Conservation (phyloP, 495 filamentous ascomycete species). For the Xylaria cubensis region DNA sequence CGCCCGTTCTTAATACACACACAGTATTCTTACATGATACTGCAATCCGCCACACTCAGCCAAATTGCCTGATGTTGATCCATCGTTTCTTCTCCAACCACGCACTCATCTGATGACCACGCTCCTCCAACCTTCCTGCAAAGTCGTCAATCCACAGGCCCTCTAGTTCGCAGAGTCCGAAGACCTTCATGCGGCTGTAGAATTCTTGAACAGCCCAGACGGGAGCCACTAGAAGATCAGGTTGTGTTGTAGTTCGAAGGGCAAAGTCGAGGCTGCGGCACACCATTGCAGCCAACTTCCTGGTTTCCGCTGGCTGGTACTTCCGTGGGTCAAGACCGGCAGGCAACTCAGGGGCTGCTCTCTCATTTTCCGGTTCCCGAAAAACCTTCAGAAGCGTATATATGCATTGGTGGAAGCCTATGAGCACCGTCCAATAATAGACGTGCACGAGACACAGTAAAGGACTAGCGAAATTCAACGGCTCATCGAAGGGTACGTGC, state of each 20-base stretch:
- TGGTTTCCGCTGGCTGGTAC: conserved; percentile 38
- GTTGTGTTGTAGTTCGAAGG: conserved; percentile 44
- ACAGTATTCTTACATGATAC: conserved; percentile 7
- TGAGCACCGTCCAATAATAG: conserved; percentile 50
- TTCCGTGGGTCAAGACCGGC: conserved; percentile 33
- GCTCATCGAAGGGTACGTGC: conserved; percentile 46
- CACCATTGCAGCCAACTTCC: conserved; percentile 43
- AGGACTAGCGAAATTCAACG: conserved; percentile 43
- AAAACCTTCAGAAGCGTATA: conserved; percentile 45
- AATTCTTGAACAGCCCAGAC: conserved; percentile 44
- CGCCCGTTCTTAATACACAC: neutral
- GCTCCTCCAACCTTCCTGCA: conserved; percentile 35
- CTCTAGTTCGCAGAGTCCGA: conserved; percentile 45
- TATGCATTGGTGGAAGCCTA: conserved; percentile 48
- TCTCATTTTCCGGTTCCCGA: conserved; percentile 38
- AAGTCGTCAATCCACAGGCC: conserved; percentile 53
- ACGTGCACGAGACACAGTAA: conserved; percentile 45
- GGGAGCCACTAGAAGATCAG: conserved; percentile 48
- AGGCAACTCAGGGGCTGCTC: conserved; percentile 30
- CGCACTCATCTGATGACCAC: conserved; percentile 31
- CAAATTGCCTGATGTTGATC: conserved; percentile 33
- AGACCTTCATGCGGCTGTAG: conserved; percentile 37
- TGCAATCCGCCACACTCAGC: conserved; percentile 20
- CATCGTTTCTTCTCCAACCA: conserved; percentile 40
- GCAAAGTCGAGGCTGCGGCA: conserved; percentile 51